Conservation (phyloP, 768 basidiomycete genomes). For the Cyclocybe aegerita region DNA sequence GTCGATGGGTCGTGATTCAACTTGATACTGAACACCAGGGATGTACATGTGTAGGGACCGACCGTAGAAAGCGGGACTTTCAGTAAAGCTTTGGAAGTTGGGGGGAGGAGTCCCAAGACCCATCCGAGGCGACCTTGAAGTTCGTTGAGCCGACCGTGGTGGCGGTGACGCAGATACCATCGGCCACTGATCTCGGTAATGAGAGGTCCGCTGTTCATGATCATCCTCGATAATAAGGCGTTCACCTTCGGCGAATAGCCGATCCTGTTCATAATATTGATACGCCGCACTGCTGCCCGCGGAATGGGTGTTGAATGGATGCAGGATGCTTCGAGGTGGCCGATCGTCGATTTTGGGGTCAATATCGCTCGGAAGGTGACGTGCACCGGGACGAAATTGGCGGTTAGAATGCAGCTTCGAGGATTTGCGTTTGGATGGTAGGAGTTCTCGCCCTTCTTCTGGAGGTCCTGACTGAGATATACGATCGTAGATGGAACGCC, state of each 20-base stretch:
- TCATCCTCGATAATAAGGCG: too few species aligned
- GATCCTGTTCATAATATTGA: slow-evolving; percentile 35
- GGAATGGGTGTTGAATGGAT: slow-evolving; percentile 9
- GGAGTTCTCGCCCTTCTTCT: slow-evolving; percentile 16
- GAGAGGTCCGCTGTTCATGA: too few species aligned
- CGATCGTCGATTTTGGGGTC: slow-evolving; percentile 18
- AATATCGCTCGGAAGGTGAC: background rate
- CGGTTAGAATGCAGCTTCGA: slow-evolving; percentile 15
- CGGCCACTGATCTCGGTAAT: too few species aligned
- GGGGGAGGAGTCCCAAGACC: too few species aligned
- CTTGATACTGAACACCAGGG: too few species aligned
- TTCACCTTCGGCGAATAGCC: background rate
- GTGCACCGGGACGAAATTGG: slow-evolving; percentile 8
- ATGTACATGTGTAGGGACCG: too few species aligned
- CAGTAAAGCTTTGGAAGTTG: too few species aligned
- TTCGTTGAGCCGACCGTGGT: too few species aligned
- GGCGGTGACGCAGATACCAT: too few species aligned
- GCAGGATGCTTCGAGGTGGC: slow-evolving; percentile 24
- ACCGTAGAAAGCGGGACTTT: too few species aligned
- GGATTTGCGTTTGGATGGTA: slow-evolving; percentile 5
- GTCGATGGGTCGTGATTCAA: too few species aligned
- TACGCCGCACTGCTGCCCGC: background rate
- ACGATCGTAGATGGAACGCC: slow-evolving; percentile 53
- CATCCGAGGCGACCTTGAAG: too few species aligned
- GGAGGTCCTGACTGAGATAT: slow-evolving; percentile 43